Base-by-base conservation (phyloP, 2,329 filamentous ascomycete species). In the Trichoderma atrobrunneum region DNA sequence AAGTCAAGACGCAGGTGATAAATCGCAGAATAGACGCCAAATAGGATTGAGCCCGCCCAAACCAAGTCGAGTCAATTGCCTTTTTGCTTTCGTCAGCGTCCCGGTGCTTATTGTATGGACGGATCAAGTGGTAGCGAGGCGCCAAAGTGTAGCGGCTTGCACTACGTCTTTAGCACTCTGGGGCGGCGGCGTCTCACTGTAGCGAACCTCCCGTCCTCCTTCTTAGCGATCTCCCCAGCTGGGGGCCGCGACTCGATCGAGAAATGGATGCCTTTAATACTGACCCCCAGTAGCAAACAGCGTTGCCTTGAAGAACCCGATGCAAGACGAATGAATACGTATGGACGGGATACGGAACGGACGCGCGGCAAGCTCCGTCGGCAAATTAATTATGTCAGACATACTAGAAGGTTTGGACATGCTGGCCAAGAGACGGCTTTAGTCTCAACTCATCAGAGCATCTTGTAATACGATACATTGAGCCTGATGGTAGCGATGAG, bases 61-160 rank as follows among this genome's bases (percentile, higher is more conserved):
- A n/a, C 16, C 39, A 43, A 43, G 16, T n/a, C 26, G 28, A 39
- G 32, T 28, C 65, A 56, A 43, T 59, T 16, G 21, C 54, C 28
- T 51, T 36, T 59, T 60, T 60, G 65, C 65, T 32, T 69, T 61
- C 64, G 65, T 61, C 56, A 69, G 65, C 56, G 56, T 69, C 54
- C 39, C 11, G 54, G 54, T 60, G 65, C 65, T 51, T 61, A 21
- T n/a, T n/a, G 32, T 34, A 32, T 12, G 26, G 16, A 11, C 11
- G 56, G 26, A 12, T 18, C 18, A 28, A 11, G 11, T 16, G 16
- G 56, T 21, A 61, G 54, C 14, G 56, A 61, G 56, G 56, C 64
- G 64, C 64, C 64, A 67, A 26, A 32, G 36, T 34, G 36, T 28
- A 69, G 65, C 56, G 65, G 26, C 65, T 69, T 60, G 24, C 56